Percentiles rank a stretch among this genome's conserved stretches.
Conservation (phyloP, 495 filamentous ascomycete species). For the Lasiosphaeria hispida region DNA sequence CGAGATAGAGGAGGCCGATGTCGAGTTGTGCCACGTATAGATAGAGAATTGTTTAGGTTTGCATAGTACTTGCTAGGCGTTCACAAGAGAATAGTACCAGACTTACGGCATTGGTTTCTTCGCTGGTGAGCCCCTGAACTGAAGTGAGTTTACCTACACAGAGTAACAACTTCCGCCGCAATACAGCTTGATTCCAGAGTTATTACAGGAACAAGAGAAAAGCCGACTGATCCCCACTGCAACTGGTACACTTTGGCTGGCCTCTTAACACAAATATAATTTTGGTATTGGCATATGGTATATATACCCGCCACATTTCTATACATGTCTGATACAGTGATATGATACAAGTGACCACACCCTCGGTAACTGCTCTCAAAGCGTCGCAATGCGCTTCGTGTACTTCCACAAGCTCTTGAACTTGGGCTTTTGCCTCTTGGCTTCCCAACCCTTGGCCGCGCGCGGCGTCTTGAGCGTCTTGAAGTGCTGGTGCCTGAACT, state of each 20-base stretch:
- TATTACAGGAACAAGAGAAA: not conserved
- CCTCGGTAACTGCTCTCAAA: not conserved
- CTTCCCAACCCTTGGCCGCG: slow-evolving; percentile 55
- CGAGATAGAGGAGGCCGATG: not conserved
- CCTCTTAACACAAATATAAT: not conserved
- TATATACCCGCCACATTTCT: not conserved
- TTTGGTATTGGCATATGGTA: slow-evolving; percentile 13
- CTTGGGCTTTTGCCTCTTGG: slow-evolving; percentile 54
- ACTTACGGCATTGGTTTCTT: no score
- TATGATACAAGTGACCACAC: slow-evolving; percentile 14
- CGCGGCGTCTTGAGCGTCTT: slow-evolving; percentile 50
- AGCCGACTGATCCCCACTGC: not conserved
- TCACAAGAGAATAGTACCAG: no score
- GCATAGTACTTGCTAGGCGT: no score
- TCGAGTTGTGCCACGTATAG: no score
- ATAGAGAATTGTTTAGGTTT: no score
- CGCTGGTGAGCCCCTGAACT: no score
- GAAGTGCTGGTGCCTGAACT: slow-evolving; percentile 72
- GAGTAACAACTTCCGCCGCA: no score
- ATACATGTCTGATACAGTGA: slow-evolving; percentile 21
- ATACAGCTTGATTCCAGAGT: no score
- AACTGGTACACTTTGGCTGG: not conserved
- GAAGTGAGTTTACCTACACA: no score
- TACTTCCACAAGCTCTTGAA: slow-evolving; percentile 55
- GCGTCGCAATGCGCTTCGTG: slow-evolving; percentile 42